These are phyloP conservation scores for Oemleria cerasiformis DNA, from an alignment of 306 rosid genomes.

Conservation along the genomic window DNA sequence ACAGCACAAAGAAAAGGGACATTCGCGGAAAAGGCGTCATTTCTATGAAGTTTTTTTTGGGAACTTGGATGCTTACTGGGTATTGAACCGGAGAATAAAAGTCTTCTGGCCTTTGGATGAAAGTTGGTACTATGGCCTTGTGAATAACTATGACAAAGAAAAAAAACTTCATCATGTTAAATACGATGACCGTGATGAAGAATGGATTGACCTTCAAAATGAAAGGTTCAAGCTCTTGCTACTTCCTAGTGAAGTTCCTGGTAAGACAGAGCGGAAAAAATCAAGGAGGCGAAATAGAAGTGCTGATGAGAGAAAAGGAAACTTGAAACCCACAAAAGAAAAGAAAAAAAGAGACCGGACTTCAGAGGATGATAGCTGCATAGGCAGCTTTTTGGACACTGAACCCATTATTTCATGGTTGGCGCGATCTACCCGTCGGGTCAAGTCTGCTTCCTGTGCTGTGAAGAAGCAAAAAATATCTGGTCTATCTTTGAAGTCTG, in stretches of 20 bases:
- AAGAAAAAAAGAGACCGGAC: conserved; percentile 35
- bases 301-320: conserved; percentile 44
- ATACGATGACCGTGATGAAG: conserved; percentile 94
- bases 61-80: conserved; percentile 74
- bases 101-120: conserved; percentile 97
- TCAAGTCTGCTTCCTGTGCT: conserved; percentile 52
- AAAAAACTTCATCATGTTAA: conserved; percentile 78
- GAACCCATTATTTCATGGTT: conserved; percentile 97
- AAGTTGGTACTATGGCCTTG: conserved; percentile 87
- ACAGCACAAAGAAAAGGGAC: conserved; percentile 54
- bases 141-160: conserved; percentile 57
- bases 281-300: conserved; percentile 27
- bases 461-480: conserved; percentile 69
- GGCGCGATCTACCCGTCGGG: conserved; percentile 59
- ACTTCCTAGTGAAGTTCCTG: conserved; percentile 86
- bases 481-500: conserved; percentile 31
- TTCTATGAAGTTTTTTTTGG: conserved; percentile 68
- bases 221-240: conserved; percentile 94
- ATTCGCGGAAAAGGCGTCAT: conserved; percentile 76
- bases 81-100: conserved; percentile 68
- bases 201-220: conserved; percentile 82
- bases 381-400: conserved; percentile 67
- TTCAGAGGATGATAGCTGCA: conserved; percentile 47
- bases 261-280: conserved; percentile 42
- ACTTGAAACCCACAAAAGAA: conserved; percentile 44